phyloP scores from a whole-genome alignment of 495 filamentous ascomycete genomes.

The Immersiella caudata region DNA sequence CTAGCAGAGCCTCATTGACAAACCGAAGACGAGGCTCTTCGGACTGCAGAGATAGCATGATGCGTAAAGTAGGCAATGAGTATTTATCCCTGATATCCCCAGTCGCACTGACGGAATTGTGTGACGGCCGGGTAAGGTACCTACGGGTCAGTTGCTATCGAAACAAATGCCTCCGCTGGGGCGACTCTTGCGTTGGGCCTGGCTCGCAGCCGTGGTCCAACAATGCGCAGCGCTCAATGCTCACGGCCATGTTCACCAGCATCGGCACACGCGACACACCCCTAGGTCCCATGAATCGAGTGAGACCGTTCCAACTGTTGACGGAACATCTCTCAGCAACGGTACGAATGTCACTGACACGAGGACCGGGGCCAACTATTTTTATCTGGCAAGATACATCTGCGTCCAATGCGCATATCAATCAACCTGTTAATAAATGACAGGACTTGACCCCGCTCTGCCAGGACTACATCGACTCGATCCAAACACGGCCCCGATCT shows the following conservation, averaged over 20 bases:
- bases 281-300: not conserved
- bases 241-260: not conserved
- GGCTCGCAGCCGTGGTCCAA: not conserved
- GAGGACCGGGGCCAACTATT: not conserved
- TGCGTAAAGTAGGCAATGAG: no score
- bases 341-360: not conserved
- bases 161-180: not conserved
- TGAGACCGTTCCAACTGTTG: not conserved
- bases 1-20: not conserved
- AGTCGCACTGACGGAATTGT: not conserved
- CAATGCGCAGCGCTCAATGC: not conserved
- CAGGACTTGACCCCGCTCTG: not conserved
- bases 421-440: not conserved
- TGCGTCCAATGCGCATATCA: not conserved
- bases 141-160: not conserved
- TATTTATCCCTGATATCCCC: not conserved
- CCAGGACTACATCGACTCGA: constrained; percentile 4
- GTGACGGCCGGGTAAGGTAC: not conserved
- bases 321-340: constrained; percentile 6
- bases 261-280: not conserved
- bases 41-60: not conserved
- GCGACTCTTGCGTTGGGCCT: not conserved
- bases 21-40: not conserved
- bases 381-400: not conserved
- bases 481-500: constrained; percentile 3